phyloP scores from a whole-genome alignment of 1,139 yeast species.

The Kurtzmaniella natalensis region DNA sequence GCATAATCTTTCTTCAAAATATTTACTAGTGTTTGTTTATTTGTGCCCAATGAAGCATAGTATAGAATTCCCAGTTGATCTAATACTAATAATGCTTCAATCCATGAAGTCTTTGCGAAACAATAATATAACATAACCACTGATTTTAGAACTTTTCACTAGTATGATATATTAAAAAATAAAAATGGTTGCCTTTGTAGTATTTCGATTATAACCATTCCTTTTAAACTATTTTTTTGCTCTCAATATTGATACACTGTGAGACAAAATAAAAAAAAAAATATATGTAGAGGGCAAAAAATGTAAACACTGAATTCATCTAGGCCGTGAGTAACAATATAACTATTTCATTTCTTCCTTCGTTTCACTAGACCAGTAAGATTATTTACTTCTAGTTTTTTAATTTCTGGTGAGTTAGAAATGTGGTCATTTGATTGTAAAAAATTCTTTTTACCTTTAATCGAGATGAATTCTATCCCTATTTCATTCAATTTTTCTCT shows the following conservation, averaged over 20 bases:
- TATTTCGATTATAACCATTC: not conserved
- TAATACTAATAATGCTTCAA: constrained; percentile 15
- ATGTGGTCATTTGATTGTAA: too few species aligned
- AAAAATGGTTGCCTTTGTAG: not conserved
- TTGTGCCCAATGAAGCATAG: constrained; percentile 20
- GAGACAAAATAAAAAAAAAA: too few species aligned
- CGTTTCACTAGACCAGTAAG: constrained; percentile 23
- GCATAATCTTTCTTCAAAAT: constrained; percentile 15
- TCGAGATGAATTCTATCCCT: not conserved
- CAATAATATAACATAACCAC: constrained; percentile 11
- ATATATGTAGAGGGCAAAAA: too few species aligned
- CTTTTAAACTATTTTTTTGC: constrained; percentile 1
- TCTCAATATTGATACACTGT: not conserved
- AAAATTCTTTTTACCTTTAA: constrained; percentile 4
- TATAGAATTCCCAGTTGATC: constrained; percentile 16
- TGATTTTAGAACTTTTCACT: not conserved
- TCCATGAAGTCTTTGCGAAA: constrained; percentile 5
- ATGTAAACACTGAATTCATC: too few species aligned
- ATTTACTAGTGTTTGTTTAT: constrained; percentile 7
- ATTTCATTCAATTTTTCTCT: constrained; percentile 6
- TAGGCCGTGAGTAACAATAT: too few species aligned
- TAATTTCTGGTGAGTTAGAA: constrained; percentile 12
- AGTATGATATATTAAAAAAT: too few species aligned
- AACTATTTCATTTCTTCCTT: constrained; percentile 12
- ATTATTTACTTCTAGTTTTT: constrained; percentile 18